A percentile compares a stretch with the other conserved stretches of the same genome.
Evolutionary conservation across 805 yeast genomes (phyloP).

Genomic region (Candida methanosorbosa): DNA sequence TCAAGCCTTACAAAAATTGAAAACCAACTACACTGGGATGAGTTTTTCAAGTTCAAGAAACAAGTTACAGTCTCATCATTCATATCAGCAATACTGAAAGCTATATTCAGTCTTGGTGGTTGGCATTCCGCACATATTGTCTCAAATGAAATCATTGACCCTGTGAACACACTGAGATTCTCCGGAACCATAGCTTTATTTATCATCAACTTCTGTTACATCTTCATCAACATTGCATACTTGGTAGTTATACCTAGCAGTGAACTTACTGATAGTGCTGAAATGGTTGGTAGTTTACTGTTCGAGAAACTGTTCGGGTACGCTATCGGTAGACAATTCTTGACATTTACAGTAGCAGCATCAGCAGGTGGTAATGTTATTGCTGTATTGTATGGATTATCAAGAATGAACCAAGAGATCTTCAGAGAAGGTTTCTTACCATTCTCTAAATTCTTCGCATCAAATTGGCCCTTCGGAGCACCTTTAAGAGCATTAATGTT

Average conservation of each 20-base stretch:
- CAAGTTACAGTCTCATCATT: slow-evolving; percentile 31
- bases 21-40: slow-evolving; percentile 28
- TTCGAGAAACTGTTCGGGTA: slow-evolving; percentile 44
- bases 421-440: slow-evolving; percentile 50
- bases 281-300: slow-evolving; percentile 41
- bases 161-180: slow-evolving; percentile 38
- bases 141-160: slow-evolving; percentile 46
- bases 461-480: slow-evolving; percentile 47
- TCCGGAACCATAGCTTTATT: slow-evolving; percentile 44
- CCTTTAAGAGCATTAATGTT: slow-evolving; percentile 38
- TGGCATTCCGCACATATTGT: slow-evolving; percentile 50
- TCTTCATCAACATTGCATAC: slow-evolving; percentile 41
- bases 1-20: slow-evolving; percentile 32
- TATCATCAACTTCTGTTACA: slow-evolving; percentile 34
- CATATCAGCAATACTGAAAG: slow-evolving; percentile 42
- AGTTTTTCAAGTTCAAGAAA: slow-evolving; percentile 19
- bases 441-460: slow-evolving; percentile 38
- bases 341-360: slow-evolving; percentile 41
- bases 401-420: slow-evolving; percentile 48
- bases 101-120: slow-evolving; percentile 42
- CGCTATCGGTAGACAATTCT: slow-evolving; percentile 35
- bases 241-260: slow-evolving; percentile 40
- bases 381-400: slow-evolving; percentile 43
- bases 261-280: slow-evolving; percentile 36
- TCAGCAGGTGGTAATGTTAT: slow-evolving; percentile 51